Evolutionary conservation across 768 basidiomycete species (phyloP).

Genomic region (Russula griseocarnosa): DNA sequence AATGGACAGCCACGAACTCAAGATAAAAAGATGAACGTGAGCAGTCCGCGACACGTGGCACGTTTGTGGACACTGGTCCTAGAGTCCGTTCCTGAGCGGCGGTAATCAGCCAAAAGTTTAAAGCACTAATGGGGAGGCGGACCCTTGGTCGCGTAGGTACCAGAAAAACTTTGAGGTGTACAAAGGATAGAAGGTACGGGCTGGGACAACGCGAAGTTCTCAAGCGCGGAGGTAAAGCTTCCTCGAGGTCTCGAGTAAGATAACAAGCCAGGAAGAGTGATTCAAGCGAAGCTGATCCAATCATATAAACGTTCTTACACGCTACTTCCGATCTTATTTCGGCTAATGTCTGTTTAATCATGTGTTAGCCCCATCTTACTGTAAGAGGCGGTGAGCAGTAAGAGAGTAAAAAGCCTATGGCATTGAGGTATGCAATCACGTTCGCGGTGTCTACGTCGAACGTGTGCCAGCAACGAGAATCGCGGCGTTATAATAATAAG

Average conservation of each 20-base stretch:
- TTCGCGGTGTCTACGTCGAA: conserved; percentile 8
- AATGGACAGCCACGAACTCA: not conserved
- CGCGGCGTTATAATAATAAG: not conserved
- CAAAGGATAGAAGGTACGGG: not conserved
- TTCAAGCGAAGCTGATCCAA: not conserved
- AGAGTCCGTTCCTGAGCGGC: conserved; percentile 1
- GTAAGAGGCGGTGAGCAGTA: not conserved
- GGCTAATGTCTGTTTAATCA: not conserved
- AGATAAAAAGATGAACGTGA: not conserved
- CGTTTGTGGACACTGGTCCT: not conserved
- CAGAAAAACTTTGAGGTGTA: not conserved
- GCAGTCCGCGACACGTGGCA: conserved; percentile 5
- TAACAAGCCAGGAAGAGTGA: not conserved
- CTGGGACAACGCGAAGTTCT: not conserved
- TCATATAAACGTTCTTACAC: not conserved
- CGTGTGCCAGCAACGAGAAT: conserved; percentile 1
- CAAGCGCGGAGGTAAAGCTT: not conserved
- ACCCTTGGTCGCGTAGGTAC: not conserved
- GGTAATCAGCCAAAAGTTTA: conserved; percentile 11
- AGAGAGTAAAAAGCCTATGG: not conserved
- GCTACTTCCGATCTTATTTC: not conserved
- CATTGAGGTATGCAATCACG: conserved; percentile 3
- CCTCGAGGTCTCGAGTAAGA: not conserved
- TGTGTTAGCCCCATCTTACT: not conserved
- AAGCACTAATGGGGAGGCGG: not conserved